Conservation (phyloP, 371 early-diverging fungal genomes). For the Fennellomyces sp. region DNA sequence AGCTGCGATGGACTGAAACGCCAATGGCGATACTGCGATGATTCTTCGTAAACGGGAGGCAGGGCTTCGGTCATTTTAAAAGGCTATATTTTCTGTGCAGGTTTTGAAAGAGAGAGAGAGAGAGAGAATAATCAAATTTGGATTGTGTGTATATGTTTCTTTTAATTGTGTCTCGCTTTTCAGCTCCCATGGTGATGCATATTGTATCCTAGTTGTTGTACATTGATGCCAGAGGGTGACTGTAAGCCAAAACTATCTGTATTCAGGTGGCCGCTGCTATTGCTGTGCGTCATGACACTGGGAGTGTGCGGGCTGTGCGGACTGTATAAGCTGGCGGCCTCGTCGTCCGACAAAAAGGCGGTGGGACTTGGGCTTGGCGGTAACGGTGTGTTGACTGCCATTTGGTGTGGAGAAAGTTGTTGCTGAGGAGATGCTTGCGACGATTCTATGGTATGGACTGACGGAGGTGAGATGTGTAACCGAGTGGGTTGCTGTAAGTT, state of each 20-base stretch:
- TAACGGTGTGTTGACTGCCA: conserved; percentile 14
- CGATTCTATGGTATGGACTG: background rate
- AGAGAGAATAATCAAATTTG: no score
- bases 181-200: background rate
- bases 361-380: conserved; percentile 24
- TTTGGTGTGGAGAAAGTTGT: conserved; percentile 11
- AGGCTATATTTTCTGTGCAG: background rate
- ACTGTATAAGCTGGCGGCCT: conserved; percentile 19
- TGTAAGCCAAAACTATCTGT: conserved; percentile 6
- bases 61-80: background rate
- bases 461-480: background rate
- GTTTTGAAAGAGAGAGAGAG: background rate
- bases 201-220: conserved; percentile 7
- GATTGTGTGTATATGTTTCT: background rate
- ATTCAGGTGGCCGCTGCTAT: conserved; percentile 7
- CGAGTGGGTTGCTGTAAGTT: conserved; percentile 8
- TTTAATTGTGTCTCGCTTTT: background rate
- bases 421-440: conserved; percentile 1
- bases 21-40: conserved; percentile 80
- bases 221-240: background rate
- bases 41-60: conserved; percentile 44
- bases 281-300: conserved; percentile 11
- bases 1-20: conserved; percentile 63
- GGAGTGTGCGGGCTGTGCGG: conserved; percentile 26
- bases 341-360: conserved; percentile 25